Conservation (phyloP, 768 basidiomycete genomes). For the Panus rudis region DNA sequence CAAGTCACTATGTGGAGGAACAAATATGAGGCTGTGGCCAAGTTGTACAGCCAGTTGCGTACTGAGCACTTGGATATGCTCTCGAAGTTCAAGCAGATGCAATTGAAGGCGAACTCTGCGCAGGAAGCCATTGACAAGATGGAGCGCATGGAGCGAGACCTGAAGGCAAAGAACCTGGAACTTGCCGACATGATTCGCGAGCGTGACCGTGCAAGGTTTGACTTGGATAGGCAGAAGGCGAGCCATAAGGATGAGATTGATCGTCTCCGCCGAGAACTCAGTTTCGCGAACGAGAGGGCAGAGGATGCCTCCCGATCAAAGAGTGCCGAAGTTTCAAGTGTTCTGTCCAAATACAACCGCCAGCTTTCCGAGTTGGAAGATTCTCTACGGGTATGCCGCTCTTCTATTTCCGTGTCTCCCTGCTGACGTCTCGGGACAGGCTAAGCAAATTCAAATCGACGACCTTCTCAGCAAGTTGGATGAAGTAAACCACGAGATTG, state of each 20-base stretch:
- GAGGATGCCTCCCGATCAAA: slow-evolving; percentile 89
- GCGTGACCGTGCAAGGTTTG: slow-evolving; percentile 91
- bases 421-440: slow-evolving; percentile 34
- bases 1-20: slow-evolving; percentile 96
- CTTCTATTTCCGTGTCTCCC: neutral
- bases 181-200: slow-evolving; percentile 98
- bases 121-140: slow-evolving; percentile 97
- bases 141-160: slow-evolving; percentile 97
- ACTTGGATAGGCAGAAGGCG: slow-evolving; percentile 88
- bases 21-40: slow-evolving; percentile 98
- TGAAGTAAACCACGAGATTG: slow-evolving; percentile 64
- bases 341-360: slow-evolving; percentile 91
- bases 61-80: slow-evolving; percentile 97
- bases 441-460: slow-evolving; percentile 96
- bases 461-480: slow-evolving; percentile 81
- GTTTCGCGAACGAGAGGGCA: slow-evolving; percentile 96
- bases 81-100: slow-evolving; percentile 93
- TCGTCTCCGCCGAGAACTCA: slow-evolving; percentile 83
- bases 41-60: slow-evolving; percentile 96
- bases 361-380: slow-evolving; percentile 96
- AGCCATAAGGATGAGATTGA: slow-evolving; percentile 95
- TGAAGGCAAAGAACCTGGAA: slow-evolving; percentile 98
- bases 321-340: slow-evolving; percentile 83
- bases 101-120: slow-evolving; percentile 95
- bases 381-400: slow-evolving; percentile 66